Conservation (phyloP, 2,329 filamentous ascomycete genomes). For the Fusarium sp. region DNA sequence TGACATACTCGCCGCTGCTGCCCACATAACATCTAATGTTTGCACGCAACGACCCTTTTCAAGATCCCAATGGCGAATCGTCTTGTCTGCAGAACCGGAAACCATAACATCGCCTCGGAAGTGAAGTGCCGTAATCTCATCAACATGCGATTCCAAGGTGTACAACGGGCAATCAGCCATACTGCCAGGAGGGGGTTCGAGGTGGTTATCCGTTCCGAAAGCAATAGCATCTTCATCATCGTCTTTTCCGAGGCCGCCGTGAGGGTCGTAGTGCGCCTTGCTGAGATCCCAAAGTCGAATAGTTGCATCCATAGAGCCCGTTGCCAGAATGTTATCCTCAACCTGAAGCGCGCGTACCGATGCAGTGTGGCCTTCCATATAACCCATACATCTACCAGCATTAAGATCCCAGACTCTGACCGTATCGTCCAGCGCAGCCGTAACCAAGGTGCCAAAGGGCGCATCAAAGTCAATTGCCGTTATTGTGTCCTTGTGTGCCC, state of each 20-base stretch:
- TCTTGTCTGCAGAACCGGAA: constrained; percentile 97
- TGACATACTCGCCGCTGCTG: constrained; percentile 81
- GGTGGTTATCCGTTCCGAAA: constrained; percentile 79
- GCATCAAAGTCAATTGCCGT: constrained; percentile 96
- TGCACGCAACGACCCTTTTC: constrained; percentile 98
- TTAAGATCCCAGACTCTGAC: constrained; percentile 98
- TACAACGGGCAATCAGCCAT: constrained; percentile 93
- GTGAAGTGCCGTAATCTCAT: constrained; percentile 93
- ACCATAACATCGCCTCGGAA: constrained; percentile 92
- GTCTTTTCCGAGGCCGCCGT: constrained; percentile 72
- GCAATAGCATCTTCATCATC: constrained; percentile 78
- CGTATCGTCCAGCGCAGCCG: constrained; percentile 91
- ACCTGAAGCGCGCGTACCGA: constrained; percentile 94
- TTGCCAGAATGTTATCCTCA: constrained; percentile 94
- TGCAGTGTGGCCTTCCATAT: constrained; percentile 93
- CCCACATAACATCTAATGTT: constrained; percentile 98
- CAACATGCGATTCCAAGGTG: constrained; percentile 90
- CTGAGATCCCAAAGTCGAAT: constrained; percentile 96
- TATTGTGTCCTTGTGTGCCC: constrained; percentile 89
- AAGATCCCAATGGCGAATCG: constrained; percentile 96
- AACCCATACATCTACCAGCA: constrained; percentile 90
- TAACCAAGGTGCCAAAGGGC: constrained; percentile 96
- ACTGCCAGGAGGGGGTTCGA: constrained; percentile 81
- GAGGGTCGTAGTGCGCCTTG: constrained; percentile 85
- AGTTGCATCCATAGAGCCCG: constrained; percentile 93